Conservation (phyloP, 768 basidiomycete genomes). For the Tricholoma bakamatsutake region DNA sequence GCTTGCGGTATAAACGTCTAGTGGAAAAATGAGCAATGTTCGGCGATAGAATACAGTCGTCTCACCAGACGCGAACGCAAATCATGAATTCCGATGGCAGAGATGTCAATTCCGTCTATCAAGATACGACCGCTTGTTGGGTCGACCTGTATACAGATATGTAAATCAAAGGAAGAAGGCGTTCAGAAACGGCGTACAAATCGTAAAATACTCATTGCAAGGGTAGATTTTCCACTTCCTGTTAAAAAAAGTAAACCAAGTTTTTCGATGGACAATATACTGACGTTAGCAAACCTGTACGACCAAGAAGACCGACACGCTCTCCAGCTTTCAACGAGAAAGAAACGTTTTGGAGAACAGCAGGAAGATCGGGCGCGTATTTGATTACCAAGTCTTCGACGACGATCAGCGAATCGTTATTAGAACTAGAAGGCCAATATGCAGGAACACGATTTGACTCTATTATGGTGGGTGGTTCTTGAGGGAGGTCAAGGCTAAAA, state of each 20-base stretch:
- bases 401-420: constrained; percentile 48
- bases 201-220: constrained; percentile 81
- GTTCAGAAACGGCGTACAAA: constrained; percentile 46
- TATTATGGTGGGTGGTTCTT: constrained; percentile 76
- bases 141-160: constrained; percentile 46
- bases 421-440: constrained; percentile 84
- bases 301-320: constrained; percentile 73
- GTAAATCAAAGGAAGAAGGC: neutral
- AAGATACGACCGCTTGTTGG: constrained; percentile 69
- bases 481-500: constrained; percentile 63
- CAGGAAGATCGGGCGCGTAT: constrained; percentile 80
- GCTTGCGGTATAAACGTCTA: constrained; percentile 77
- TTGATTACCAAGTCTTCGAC: constrained; percentile 76
- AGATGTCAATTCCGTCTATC: constrained; percentile 87
- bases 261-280: constrained; percentile 3
- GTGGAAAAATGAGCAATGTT: constrained; percentile 2
- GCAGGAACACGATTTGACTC: constrained; percentile 76
- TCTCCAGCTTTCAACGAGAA: constrained; percentile 69
- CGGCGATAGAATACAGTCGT: constrained; percentile 4
- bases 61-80: constrained; percentile 68
- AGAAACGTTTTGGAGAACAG: constrained; percentile 71
- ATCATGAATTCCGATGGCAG: constrained; percentile 79
- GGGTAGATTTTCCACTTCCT: constrained; percentile 78
- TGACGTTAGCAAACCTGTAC: constrained; percentile 45
- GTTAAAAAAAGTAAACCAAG: neutral